Conservation (phyloP, 2,329 filamentous ascomycete species). For the Botryotinia convoluta region DNA sequence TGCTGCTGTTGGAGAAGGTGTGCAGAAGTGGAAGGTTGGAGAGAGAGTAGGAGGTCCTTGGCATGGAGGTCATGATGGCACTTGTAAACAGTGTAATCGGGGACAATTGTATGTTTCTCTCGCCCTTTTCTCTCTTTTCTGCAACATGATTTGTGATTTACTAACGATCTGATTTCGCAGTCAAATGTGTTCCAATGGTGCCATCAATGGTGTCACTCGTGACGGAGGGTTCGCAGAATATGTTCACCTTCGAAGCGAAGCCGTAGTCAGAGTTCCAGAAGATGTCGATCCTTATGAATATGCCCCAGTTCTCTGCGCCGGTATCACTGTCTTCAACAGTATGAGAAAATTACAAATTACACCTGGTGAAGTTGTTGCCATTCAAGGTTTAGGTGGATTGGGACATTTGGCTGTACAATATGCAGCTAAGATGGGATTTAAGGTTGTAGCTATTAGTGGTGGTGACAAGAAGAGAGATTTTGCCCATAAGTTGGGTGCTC, state of each 20-base stretch:
- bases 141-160: not conserved
- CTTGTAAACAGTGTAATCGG: conserved; percentile 61
- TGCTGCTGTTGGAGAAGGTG: conserved; percentile 56
- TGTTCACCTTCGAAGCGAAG: conserved; percentile 57
- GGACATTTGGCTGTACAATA: conserved; percentile 78
- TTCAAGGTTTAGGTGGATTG: conserved; percentile 72
- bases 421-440: conserved; percentile 72
- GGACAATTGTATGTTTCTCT: conserved; percentile 41
- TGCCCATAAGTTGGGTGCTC: conserved; percentile 59
- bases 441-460: conserved; percentile 65
- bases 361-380: conserved; percentile 52
- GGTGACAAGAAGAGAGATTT: conserved; percentile 67
- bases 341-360: conserved; percentile 54
- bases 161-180: not conserved
- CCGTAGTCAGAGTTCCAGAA: conserved; percentile 54
- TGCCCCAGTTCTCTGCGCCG: conserved; percentile 62
- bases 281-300: conserved; percentile 51
- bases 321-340: conserved; percentile 61
- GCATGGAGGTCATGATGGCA: conserved; percentile 61
- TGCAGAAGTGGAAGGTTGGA: conserved; percentile 58
- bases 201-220: conserved; percentile 62
- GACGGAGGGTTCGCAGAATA: conserved; percentile 71
- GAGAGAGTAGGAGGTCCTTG: conserved; percentile 66
- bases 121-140: too few relatives aligned
- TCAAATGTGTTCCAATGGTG: conserved; percentile 63